Conservation (phyloP, 208 protist species). For the Naegleria fowleri region DNA sequence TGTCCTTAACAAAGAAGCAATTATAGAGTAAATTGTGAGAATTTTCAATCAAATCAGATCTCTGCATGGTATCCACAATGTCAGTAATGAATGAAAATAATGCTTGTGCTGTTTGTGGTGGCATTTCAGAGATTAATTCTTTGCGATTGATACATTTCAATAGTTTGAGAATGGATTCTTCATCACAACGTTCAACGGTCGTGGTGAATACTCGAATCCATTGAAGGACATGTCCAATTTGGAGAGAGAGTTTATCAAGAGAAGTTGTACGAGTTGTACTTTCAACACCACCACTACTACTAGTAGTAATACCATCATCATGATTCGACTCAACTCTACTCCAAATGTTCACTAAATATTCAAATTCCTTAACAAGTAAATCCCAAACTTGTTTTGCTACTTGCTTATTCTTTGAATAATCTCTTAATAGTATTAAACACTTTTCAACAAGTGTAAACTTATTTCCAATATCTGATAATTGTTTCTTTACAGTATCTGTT, state of each 20-base stretch:
- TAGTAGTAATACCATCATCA: too few species aligned
- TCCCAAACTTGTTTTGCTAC: neutral
- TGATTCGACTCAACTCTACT: neutral
- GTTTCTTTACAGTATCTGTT: neutral
- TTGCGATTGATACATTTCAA: neutral
- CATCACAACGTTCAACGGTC: neutral
- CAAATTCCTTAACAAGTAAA: neutral
- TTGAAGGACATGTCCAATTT: neutral
- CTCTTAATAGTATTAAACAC: neutral
- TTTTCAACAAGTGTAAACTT: slow-evolving; percentile 1
- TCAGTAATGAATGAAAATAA: neutral
- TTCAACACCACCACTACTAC: too few species aligned
- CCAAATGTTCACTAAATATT: neutral
- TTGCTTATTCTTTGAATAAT: neutral
- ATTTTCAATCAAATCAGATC: neutral
- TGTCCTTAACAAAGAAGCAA: neutral
- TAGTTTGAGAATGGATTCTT: neutral
- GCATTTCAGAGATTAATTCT: neutral
- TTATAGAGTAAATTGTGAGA: neutral
- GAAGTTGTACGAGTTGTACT: neutral
- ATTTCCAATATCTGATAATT: neutral
- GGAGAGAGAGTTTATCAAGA: neutral
- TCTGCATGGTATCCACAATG: neutral
- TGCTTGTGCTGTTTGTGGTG: neutral
- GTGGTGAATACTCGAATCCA: neutral